These are phyloP conservation scores for Salix suchowensis DNA, from an alignment of 345 rosid species.

Conservation along the genomic window DNA sequence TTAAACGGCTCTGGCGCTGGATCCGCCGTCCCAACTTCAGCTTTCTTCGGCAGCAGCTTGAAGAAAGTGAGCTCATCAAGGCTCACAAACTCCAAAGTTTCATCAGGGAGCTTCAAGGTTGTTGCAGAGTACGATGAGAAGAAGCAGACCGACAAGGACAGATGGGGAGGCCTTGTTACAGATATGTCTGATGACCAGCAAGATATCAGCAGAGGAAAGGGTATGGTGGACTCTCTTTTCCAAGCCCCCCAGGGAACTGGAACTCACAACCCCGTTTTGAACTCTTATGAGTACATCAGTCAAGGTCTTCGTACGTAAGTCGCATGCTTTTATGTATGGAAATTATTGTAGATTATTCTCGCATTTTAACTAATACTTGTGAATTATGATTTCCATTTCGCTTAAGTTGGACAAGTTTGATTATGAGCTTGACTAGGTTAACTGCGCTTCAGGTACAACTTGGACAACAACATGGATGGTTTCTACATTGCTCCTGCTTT, in stretches of 20 bases:
- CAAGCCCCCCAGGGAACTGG: conserved; percentile 78
- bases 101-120: conserved; percentile 49
- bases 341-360: background rate
- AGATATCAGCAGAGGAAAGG: conserved; percentile 91
- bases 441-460: conserved; percentile 43
- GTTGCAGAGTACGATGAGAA: conserved; percentile 46
- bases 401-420: background rate
- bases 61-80: conserved; percentile 59
- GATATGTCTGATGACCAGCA: conserved; percentile 91
- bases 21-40: conserved; percentile 51
- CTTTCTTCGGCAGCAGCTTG: conserved; percentile 64
- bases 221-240: conserved; percentile 86
- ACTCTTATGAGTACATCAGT: conserved; percentile 82
- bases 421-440: background rate
- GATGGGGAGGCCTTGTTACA: conserved; percentile 64
- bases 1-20: conserved; percentile 68
- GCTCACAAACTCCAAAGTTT: conserved; percentile 25
- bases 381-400: background rate
- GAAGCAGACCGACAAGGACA: conserved; percentile 66
- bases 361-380: background rate
- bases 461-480: conserved; percentile 84
- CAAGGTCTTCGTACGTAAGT: conserved; percentile 70
- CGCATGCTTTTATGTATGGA: background rate
- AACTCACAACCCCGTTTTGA: conserved; percentile 78
- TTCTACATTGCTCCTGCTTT: conserved; percentile 92